Evolutionary conservation across 805 yeast genomes (phyloP).

Genomic region (Yamadazyma endophytica): DNA sequence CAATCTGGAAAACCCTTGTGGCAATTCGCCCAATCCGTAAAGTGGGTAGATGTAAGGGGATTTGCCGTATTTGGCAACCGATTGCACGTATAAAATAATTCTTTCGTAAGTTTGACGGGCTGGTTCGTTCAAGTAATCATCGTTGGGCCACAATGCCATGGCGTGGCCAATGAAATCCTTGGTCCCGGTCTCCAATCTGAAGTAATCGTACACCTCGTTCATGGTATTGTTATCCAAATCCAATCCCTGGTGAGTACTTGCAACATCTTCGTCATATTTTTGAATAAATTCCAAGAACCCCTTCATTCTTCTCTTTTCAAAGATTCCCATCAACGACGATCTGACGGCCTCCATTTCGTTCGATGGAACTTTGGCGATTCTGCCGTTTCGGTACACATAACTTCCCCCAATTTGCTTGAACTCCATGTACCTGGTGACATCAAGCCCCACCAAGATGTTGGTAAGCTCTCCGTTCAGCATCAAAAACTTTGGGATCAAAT

Average conservation of each 20-base stretch:
- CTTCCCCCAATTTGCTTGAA: conserved; percentile 96
- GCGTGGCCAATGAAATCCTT: conserved; percentile 97
- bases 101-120: conserved; percentile 91
- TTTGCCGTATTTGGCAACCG: conserved; percentile 92
- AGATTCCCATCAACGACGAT: conserved; percentile 91
- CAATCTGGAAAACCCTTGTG: conserved; percentile 97
- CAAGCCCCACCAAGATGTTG: conserved; percentile 90
- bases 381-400: conserved; percentile 85
- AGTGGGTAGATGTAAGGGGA: conserved; percentile 95
- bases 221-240: conserved; percentile 84
- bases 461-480: conserved; percentile 98
- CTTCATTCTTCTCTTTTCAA: conserved; percentile 94
- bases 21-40: conserved; percentile 95
- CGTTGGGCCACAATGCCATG: conserved; percentile 95
- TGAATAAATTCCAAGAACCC: conserved; percentile 85
- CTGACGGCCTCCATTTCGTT: conserved; percentile 87
- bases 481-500: conserved; percentile 90
- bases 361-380: conserved; percentile 92
- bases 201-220: conserved; percentile 86
- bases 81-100: conserved; percentile 77
- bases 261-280: conserved; percentile 71
- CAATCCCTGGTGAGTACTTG: conserved; percentile 78
- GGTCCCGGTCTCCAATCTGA: conserved; percentile 88
- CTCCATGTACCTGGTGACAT: conserved; percentile 92
- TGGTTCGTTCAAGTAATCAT: conserved; percentile 80